Conservation (phyloP, 2,329 filamentous ascomycete genomes). For the Exophiala sideris region DNA sequence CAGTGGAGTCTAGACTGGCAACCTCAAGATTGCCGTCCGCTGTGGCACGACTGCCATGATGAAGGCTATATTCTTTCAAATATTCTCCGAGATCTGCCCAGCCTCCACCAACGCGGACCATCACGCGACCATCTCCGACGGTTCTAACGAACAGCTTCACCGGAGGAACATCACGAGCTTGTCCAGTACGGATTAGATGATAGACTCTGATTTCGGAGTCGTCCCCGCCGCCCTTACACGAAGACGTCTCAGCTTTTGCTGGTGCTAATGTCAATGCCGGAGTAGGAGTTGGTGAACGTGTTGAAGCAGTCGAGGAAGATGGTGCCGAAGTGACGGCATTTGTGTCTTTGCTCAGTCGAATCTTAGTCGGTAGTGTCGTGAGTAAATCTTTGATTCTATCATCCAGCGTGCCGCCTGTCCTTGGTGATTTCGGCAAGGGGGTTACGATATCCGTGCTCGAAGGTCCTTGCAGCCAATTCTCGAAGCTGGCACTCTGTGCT, state of each 20-base stretch:
- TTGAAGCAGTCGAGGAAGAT: slow-evolving; percentile 35
- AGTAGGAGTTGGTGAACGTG: slow-evolving; percentile 56
- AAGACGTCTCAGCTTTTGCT: slow-evolving; percentile 36
- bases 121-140: slow-evolving; percentile 88
- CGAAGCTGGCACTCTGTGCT: neutral
- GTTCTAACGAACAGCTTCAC: slow-evolving; percentile 93
- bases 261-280: slow-evolving; percentile 69
- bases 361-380: slow-evolving; percentile 72
- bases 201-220: slow-evolving; percentile 84
- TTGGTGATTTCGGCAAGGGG: neutral
- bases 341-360: slow-evolving; percentile 58
- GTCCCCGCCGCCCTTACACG: slow-evolving; percentile 43
- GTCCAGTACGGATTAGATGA: slow-evolving; percentile 79
- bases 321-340: slow-evolving; percentile 30
- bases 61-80: slow-evolving; percentile 84
- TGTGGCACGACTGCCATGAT: slow-evolving; percentile 68
- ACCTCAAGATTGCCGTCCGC: slow-evolving; percentile 57
- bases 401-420: slow-evolving; percentile 58
- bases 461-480: neutral
- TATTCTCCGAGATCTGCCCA: slow-evolving; percentile 97
- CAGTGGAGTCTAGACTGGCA: slow-evolving; percentile 40
- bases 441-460: neutral
- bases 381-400: slow-evolving; percentile 77
- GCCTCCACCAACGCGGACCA: slow-evolving; percentile 97
- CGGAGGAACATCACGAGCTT: slow-evolving; percentile 52